phyloP scores from a whole-genome alignment of 768 basidiomycete genomes.

The Termitomyces heimii region DNA sequence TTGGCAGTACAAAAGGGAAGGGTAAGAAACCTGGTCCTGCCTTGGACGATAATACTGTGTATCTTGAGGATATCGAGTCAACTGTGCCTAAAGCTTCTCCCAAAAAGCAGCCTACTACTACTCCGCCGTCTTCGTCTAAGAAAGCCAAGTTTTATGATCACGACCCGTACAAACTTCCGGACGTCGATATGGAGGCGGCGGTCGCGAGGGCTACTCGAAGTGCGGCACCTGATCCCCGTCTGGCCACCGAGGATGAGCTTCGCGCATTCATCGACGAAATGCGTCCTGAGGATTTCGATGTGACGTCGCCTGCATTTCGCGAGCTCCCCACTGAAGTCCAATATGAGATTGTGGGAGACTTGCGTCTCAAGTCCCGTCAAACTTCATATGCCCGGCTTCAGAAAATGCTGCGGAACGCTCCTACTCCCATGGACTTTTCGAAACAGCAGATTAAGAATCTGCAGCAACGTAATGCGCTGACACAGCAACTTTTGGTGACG shows the following conservation, averaged over 20 bases:
- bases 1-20: constrained; percentile 29
- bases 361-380: constrained; percentile 90
- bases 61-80: constrained; percentile 79
- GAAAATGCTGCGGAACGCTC: constrained; percentile 76
- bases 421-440: constrained; percentile 91
- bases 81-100: constrained; percentile 48
- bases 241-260: constrained; percentile 95
- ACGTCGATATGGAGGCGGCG: constrained; percentile 61
- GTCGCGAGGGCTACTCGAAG: constrained; percentile 58
- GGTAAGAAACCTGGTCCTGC: constrained; percentile 39
- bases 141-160: constrained; percentile 66
- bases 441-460: constrained; percentile 93
- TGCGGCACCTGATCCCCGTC: constrained; percentile 74
- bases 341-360: constrained; percentile 96
- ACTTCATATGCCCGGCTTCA: constrained; percentile 89
- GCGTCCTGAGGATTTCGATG: constrained; percentile 92
- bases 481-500: constrained; percentile 87
- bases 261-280: constrained; percentile 92
- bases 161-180: constrained; percentile 92
- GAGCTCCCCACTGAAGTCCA: constrained; percentile 94
- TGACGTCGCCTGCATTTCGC: constrained; percentile 83
- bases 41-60: constrained; percentile 69
- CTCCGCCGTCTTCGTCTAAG: constrained; percentile 48
- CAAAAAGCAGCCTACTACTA: constrained; percentile 26
- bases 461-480: constrained; percentile 82